Percentiles rank a stretch among this genome's conserved stretches.
Evolutionary conservation across 2,329 filamentous ascomycete species (phyloP).

Genomic region (Sporothrix curviconia): DNA sequence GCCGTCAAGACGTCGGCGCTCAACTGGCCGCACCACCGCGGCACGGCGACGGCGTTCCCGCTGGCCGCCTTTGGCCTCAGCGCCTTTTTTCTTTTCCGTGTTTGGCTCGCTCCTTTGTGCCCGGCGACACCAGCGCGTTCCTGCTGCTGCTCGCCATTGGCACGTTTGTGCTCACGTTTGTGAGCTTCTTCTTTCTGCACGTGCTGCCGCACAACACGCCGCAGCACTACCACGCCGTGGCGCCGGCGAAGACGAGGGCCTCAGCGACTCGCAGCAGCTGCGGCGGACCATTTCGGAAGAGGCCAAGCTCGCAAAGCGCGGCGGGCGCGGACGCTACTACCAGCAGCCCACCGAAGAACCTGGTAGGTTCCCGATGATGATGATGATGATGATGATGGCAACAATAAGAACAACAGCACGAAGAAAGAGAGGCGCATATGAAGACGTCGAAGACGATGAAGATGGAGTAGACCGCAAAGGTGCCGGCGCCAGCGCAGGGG

Average conservation of each 20-base stretch:
- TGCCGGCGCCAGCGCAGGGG: too few species aligned
- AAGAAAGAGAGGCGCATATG: background rate
- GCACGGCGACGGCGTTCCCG: slow-evolving; percentile 90
- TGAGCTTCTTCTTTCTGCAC: slow-evolving; percentile 78
- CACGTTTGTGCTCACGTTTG: slow-evolving; percentile 67
- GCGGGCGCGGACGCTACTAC: slow-evolving; percentile 28
- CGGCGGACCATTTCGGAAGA: slow-evolving; percentile 38
- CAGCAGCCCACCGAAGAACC: slow-evolving; percentile 43
- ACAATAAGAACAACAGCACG: background rate
- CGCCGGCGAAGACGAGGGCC: slow-evolving; percentile 27
- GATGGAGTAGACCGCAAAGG: slow-evolving; percentile 4
- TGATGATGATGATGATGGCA: slow-evolving; percentile 18
- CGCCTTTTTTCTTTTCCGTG: slow-evolving; percentile 90
- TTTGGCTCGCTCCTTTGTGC: slow-evolving; percentile 71
- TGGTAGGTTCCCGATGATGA: slow-evolving; percentile 52
- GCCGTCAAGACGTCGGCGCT: slow-evolving; percentile 80
- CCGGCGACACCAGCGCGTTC: slow-evolving; percentile 75
- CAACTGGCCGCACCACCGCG: slow-evolving; percentile 86
- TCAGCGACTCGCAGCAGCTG: slow-evolving; percentile 33
- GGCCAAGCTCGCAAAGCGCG: slow-evolving; percentile 28
- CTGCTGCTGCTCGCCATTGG: slow-evolving; percentile 73
- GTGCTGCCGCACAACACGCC: slow-evolving; percentile 61
- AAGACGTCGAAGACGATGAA: slow-evolving; percentile 1
- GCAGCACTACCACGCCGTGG: slow-evolving; percentile 50
- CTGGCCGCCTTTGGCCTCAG: slow-evolving; percentile 89